A percentile compares a stretch with the other conserved stretches of the same genome.
These are phyloP conservation scores for Apiospora pterosperma DNA, from an alignment of 2,329 filamentous ascomycete genomes.

Conservation along the genomic window DNA sequence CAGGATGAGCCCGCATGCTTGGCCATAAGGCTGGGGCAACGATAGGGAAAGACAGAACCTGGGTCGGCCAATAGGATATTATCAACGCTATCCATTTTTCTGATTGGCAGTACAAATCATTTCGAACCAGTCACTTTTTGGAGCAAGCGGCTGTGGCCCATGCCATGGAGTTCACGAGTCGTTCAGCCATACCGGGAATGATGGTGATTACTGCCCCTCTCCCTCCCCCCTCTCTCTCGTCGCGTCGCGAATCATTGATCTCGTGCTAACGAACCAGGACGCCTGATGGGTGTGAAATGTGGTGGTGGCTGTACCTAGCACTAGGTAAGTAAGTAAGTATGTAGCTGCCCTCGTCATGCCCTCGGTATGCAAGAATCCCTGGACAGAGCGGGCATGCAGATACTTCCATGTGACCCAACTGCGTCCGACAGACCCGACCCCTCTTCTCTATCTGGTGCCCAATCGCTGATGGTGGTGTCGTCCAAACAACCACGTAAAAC, in stretches of 20 bases:
- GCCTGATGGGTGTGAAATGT: not conserved
- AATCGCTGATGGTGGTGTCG: not conserved
- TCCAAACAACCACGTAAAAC: not conserved
- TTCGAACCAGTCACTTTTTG: not conserved
- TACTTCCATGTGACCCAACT: not conserved
- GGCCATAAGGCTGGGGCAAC: not conserved
- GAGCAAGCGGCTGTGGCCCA: not conserved
- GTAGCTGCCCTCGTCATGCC: not conserved
- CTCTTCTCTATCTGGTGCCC: not conserved
- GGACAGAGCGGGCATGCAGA: not conserved
- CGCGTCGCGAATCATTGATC: not conserved
- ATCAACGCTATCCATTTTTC: not conserved
- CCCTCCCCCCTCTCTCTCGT: not conserved
- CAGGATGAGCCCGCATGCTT: not conserved
- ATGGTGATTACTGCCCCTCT: not conserved
- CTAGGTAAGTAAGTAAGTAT: no score
- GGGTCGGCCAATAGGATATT: not conserved
- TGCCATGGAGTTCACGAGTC: not conserved
- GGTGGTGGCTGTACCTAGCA: not conserved
- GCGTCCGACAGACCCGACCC: not conserved
- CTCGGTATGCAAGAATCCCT: not conserved
- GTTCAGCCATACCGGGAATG: not conserved
- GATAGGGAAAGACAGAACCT: not conserved
- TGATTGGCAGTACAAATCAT: not conserved
- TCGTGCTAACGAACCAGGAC: not conserved